Evolutionary conservation across 805 yeast genomes (phyloP).

Genomic region (Pichia cephalocereana): DNA sequence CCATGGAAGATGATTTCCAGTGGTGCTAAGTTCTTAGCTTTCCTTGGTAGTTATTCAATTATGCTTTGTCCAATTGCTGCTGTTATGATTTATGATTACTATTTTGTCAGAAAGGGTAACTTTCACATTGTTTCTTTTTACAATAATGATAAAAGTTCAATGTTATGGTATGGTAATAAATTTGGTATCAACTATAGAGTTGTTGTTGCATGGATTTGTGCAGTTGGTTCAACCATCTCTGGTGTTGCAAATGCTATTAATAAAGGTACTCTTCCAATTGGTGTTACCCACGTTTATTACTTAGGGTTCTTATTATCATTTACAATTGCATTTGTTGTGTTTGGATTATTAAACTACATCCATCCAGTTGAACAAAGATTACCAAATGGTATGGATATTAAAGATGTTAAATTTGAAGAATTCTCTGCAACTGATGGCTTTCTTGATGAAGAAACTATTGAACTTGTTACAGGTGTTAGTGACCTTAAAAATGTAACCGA

Average conservation of each 20-base stretch:
- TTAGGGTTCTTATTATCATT: conserved; percentile 12
- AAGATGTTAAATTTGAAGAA: conserved; percentile 7
- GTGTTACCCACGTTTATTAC: conserved; percentile 10
- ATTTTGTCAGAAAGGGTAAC: conserved; percentile 30
- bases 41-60: conserved; percentile 22
- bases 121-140: conserved; percentile 20
- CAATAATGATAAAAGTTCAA: conserved; percentile 2
- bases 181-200: conserved; percentile 24
- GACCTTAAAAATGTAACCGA: background rate
- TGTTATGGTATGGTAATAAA: conserved; percentile 24
- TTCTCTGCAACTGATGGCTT: conserved; percentile 6
- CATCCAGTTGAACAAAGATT: conserved; percentile 1
- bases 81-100: conserved; percentile 30
- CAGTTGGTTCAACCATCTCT: conserved; percentile 15
- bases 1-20: conserved; percentile 34
- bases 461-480: background rate
- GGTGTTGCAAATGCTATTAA: conserved; percentile 16
- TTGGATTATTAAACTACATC: conserved; percentile 3
- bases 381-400: conserved; percentile 1
- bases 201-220: conserved; percentile 11
- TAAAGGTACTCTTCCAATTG: conserved; percentile 8
- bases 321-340: conserved; percentile 5
- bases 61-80: conserved; percentile 31
- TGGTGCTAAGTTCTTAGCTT: conserved; percentile 26
- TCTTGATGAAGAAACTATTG: conserved; percentile 4